Evolutionary conservation across 2,329 filamentous ascomycete genomes (phyloP), one percentile per base, ranked within the genome.

Genomic region (Fusarium protoensiforme): DNA sequence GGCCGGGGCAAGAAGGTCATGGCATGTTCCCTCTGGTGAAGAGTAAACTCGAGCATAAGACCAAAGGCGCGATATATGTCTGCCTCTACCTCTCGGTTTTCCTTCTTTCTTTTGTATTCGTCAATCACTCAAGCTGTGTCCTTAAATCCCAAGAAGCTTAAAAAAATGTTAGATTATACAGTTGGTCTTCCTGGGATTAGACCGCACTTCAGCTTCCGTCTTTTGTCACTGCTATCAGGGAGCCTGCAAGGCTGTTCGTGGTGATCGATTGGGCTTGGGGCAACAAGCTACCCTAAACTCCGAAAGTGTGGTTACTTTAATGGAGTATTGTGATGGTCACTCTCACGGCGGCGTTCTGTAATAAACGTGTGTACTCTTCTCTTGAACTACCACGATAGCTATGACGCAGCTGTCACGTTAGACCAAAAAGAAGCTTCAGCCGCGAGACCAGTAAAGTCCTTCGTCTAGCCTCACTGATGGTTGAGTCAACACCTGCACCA

Each of bases 51-150:
- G 38, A 39, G 3, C 10, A 16, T 22, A 46, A 24, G 20, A 46
- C 14, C 7, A 46, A 43, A 24, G 7, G 16, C 14, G 16, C 24
- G 22, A 16, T 14, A 6, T 5, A 46, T 18, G 8, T 46, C 10
- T 46, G 43, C 24, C 22, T 46, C 16, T 11, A 10, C 22, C 5
- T 27, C 24, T 46, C 22, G 16, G 1, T 46, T 27, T 46, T 11
- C 3, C 18, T 27, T 5, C 14, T 24, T 46, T 16, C 5, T 41
- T 46, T 46, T 46, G 16, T 3, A 16, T 10, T 14, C 5, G 5
- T 4, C 2, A 10, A 27, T 7, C 24, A 27, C 2, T 11, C 2
- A 18, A 46, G 41, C 0, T 6, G 2, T 18, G 6, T 3, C 6
- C 10, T 27, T 14, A 10, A 27, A 18, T 27, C 3, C 2, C 16